These are phyloP conservation scores for Pseudogymnoascus sp. DNA, from an alignment of 2,329 filamentous ascomycete species.

Conservation along the genomic window DNA sequence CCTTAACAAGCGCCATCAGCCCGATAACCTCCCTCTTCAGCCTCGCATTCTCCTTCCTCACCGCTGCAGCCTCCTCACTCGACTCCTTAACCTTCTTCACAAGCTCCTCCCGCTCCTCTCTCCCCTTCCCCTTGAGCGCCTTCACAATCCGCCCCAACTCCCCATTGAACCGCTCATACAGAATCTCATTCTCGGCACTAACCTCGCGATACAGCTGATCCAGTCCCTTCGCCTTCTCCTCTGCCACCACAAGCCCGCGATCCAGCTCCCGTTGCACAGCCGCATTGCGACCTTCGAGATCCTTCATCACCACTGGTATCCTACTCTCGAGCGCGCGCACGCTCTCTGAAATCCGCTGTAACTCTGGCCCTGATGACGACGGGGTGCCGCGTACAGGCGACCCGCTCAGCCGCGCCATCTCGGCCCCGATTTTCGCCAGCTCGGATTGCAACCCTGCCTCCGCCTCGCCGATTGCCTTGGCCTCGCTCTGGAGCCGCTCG, in stretches of 20 bases:
- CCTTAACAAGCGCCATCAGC: slow-evolving; percentile 15
- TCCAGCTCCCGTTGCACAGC: slow-evolving; percentile 65
- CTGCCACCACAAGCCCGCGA: slow-evolving; percentile 62
- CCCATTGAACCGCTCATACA: slow-evolving; percentile 89
- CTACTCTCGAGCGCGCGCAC: slow-evolving; percentile 63
- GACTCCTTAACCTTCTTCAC: slow-evolving; percentile 63
- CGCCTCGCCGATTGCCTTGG: slow-evolving; percentile 62
- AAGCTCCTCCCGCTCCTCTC: slow-evolving; percentile 73
- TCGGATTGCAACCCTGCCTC: slow-evolving; percentile 67
- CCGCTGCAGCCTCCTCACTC: slow-evolving; percentile 66
- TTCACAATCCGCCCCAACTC: slow-evolving; percentile 78
- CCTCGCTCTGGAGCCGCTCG: slow-evolving; percentile 78
- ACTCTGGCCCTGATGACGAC: neutral
- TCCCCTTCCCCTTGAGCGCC: slow-evolving; percentile 63
- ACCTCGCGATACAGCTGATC: slow-evolving; percentile 85
- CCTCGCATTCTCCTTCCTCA: slow-evolving; percentile 80
- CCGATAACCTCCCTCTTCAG: slow-evolving; percentile 71
- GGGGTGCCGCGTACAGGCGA: slow-evolving; percentile 22
- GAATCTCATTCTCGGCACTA: slow-evolving; percentile 82
- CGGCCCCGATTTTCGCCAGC: slow-evolving; percentile 70
- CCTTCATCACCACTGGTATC: slow-evolving; percentile 52
- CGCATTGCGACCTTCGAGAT: slow-evolving; percentile 54
- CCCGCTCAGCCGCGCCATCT: slow-evolving; percentile 55
- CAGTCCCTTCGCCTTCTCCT: slow-evolving; percentile 71
- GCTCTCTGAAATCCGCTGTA: slow-evolving; percentile 43